Evolutionary conservation across 2,329 filamentous ascomycete genomes (phyloP), one percentile per base, ranked within the genome.

Genomic region (Aspergillus uvarum): DNA sequence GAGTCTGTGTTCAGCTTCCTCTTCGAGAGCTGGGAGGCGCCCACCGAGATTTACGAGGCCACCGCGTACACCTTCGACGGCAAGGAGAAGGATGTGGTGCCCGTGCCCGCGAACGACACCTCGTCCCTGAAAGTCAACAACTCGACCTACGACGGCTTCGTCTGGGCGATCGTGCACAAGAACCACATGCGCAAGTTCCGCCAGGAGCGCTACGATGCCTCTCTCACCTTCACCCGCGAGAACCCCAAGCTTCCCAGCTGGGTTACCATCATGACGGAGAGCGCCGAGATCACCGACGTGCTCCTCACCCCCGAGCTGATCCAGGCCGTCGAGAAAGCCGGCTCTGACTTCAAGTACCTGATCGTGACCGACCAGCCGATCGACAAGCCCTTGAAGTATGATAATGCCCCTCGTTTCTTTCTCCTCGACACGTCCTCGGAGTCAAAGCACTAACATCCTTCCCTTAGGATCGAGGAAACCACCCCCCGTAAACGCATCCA

Each of bases 161-260:
- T 99, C 65, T 98, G 90, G 85, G 94, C 92, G 53, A 78, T 99
- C 67, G 93, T 98, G 63, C 92, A 98, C 84, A 99, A 99, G 86
- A 89, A 92, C 70, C 80, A 85, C 74, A 98, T 99, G 94, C 91
- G 91, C 81, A 82, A 86, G 70, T 85, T 96, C 69, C 89, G 95
- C 63, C 90, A 96, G 51, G 92, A 96, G 64, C 90, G 95, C 69
- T 99, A 97, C 79, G 95, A 99, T 75, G 82, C 97, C 57, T 96
- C 91, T 56, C 85, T 99, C 67, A 97, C 95, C 47, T 87, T 88
- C 65, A 97, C 94, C 73, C 96, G 96, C 83, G 95, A 99, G 72
- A 87, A 93, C 78, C 74, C 89, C 58, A 97, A 96, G 82, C 86
- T 99, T 35, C 94, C 95, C 35, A 79, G 84, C 65, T 99, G 93